A percentile compares a stretch with the other conserved stretches of the same genome.
Conservation (phyloP, 345 rosid genomes). For the Mallotus nudiflorus region DNA sequence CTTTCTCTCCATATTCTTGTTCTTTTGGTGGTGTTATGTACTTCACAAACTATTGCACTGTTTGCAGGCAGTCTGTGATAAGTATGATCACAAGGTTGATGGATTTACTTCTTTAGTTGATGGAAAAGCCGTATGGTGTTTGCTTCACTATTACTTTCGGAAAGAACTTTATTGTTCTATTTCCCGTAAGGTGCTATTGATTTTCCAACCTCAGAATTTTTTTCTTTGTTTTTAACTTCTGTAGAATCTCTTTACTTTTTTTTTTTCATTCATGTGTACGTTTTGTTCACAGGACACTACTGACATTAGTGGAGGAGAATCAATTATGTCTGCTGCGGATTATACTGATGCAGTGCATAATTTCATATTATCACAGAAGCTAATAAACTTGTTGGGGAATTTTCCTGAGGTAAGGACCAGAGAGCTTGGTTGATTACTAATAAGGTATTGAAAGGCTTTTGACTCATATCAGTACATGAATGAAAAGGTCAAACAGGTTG, state of each 20-base stretch:
- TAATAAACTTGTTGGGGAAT: constrained; percentile 72
- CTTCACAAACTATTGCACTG: constrained; percentile 13
- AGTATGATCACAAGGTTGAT: constrained; percentile 54
- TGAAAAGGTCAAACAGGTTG: background rate
- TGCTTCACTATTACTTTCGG: constrained; percentile 88
- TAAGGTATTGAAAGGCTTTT: background rate
- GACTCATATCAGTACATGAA: background rate
- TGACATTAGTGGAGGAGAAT: constrained; percentile 51
- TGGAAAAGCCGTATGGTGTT: constrained; percentile 94
- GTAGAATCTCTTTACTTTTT: constrained; percentile 3
- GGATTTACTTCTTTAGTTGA: constrained; percentile 61
- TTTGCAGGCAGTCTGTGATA: constrained; percentile 65
- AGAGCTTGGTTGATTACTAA: background rate
- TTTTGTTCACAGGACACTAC: constrained; percentile 43
- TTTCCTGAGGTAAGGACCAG: constrained; percentile 75
- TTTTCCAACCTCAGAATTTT: background rate
- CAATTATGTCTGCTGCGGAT: constrained; percentile 63
- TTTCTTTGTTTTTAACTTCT: background rate
- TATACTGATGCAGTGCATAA: constrained; percentile 84
- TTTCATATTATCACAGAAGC: constrained; percentile 76
- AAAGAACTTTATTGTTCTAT: constrained; percentile 68
- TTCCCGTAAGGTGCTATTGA: constrained; percentile 47
- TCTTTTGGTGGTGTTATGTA: background rate
- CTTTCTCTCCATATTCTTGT: background rate
- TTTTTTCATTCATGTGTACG: constrained; percentile 18